Conservation (phyloP, 768 basidiomycete species). For the Leccinum incarnatum region DNA sequence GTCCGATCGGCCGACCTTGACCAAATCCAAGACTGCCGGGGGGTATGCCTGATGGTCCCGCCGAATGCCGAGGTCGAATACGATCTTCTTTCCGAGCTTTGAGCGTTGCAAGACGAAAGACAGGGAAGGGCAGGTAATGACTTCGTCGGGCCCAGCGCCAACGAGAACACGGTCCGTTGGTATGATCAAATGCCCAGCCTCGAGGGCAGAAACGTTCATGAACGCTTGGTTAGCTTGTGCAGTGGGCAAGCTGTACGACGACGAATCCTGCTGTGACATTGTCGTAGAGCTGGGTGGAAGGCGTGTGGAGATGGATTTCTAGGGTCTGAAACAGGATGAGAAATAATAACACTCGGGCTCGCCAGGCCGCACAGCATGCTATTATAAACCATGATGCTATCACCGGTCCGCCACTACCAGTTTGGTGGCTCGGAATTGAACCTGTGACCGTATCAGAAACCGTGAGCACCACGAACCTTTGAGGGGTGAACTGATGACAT, state of each 20-base stretch:
- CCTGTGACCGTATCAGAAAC: too few relatives aligned
- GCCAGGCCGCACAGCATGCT: background rate
- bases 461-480: too few relatives aligned
- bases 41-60: conserved; percentile 42
- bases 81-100: conserved; percentile 32
- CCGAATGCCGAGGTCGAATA: conserved; percentile 57
- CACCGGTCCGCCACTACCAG: too few relatives aligned
- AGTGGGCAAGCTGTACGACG: conserved; percentile 1
- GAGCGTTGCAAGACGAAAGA: conserved; percentile 53
- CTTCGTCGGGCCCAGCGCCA: background rate
- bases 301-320: background rate
- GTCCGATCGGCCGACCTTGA: conserved; percentile 10
- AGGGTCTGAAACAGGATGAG: background rate
- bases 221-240: conserved; percentile 42
- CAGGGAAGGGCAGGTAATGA: conserved; percentile 16
- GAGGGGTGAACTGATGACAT: too few relatives aligned
- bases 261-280: background rate
- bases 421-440: too few relatives aligned
- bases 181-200: conserved; percentile 36
- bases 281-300: background rate
- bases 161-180: background rate
- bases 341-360: background rate
- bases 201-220: conserved; percentile 54
- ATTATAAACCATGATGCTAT: background rate
- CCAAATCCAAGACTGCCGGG: conserved; percentile 25